phyloP scores from a whole-genome alignment of 1,139 yeast genomes.

The Kodamaea suecica region DNA sequence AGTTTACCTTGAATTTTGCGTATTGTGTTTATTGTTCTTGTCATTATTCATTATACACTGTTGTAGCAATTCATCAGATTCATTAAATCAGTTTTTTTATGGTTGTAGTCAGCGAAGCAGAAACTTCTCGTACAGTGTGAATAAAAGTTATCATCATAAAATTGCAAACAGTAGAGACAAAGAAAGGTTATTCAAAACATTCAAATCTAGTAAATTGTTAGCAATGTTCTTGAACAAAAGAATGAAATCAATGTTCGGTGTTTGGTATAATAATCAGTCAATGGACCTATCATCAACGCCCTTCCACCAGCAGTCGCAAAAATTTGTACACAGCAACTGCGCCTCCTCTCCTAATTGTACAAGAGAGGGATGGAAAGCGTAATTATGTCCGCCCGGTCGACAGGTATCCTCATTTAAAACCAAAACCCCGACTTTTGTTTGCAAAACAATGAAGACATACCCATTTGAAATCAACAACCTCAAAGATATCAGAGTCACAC shows the following conservation, averaged over 20 bases:
- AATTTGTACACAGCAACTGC: constrained; percentile 64
- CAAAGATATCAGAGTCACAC: constrained; percentile 1
- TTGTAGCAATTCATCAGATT: constrained; percentile 48
- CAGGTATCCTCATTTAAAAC: constrained; percentile 50
- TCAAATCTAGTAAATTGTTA: constrained; percentile 10
- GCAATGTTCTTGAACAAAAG: constrained; percentile 3
- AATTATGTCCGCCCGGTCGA: constrained; percentile 85
- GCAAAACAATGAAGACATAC: constrained; percentile 6
- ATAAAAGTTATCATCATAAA: constrained; percentile 52
- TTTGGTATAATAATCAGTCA: too few relatives aligned
- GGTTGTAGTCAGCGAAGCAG: constrained; percentile 48
- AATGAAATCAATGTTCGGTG: constrained; percentile 4
- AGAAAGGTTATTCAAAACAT: constrained; percentile 14
- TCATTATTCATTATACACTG: background rate
- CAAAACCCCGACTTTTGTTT: too few relatives aligned
- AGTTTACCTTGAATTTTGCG: background rate
- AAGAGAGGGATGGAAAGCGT: constrained; percentile 46
- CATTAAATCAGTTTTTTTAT: constrained; percentile 72
- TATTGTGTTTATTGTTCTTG: background rate
- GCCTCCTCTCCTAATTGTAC: constrained; percentile 54
- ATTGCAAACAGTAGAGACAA: constrained; percentile 9
- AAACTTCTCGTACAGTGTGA: constrained; percentile 64
- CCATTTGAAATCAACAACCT: too few relatives aligned
- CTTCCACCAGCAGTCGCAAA: constrained; percentile 49
- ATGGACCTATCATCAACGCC: constrained; percentile 69